Base-by-base conservation (phyloP, 2,329 filamentous ascomycete species). In the Sclerotinia minor region DNA sequence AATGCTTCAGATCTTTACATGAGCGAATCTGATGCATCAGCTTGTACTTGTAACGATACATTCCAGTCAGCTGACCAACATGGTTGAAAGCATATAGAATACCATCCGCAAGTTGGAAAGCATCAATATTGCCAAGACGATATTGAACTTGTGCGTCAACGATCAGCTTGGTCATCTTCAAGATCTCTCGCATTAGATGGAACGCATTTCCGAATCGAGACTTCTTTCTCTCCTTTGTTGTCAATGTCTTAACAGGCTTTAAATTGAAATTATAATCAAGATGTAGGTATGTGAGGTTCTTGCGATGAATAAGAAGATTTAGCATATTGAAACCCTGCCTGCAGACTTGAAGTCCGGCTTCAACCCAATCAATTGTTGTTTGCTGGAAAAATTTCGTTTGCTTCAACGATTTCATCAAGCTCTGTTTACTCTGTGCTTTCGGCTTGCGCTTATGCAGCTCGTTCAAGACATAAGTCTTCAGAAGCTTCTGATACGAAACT, bases 21-120 rank as follows among this genome's bases (percentile, higher is more conserved):
- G 95, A 96, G 74, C 95, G 92, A 75, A 99, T 99, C 80, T 99
- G 95, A 79, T 99, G 95, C 95, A 99, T 99, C 67, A 99, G 85
- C 84, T 99, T 99, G 83, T 99, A 99, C 84, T 99, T 99, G 86
- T 99, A 99, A 70, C 95, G 91, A 81, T 99, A 99, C 95, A 99
- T 99, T 78, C 95, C 95, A 21, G 95, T 99, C 70, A 99, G 83
- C 79, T 99, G 96, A 70, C 95, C 95, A 68, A 99, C 95, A 75
- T 99, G 95, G 80, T 99, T 99, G 83, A 99, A 99, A 24, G 95
- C 96, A 75, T 99, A 99, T n/a, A 98, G 83, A 68, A 99, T 99
- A 79, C 95, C 95, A 79, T 99, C 95, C 4, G 95, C 95, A 72
- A 99, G 88, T 79, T 99, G 95, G 83, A 99, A 99, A 49, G 96